Conservation (phyloP, 2,329 filamentous ascomycete genomes). For the Aureobasidium sp. region DNA sequence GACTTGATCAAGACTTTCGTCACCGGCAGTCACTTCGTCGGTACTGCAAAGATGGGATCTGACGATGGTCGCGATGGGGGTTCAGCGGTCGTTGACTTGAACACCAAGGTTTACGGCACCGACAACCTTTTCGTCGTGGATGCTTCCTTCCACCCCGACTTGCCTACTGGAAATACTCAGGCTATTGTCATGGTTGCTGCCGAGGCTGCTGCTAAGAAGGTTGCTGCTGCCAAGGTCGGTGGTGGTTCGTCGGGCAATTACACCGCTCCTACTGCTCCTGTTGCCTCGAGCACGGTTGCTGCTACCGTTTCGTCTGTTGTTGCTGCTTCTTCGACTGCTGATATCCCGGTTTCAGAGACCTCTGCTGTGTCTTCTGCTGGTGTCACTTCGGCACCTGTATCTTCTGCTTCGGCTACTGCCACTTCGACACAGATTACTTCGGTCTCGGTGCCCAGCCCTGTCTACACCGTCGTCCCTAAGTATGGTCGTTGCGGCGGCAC, state of each 20-base stretch:
- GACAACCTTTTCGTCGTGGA: conserved; percentile 45
- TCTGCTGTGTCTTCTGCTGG: background rate
- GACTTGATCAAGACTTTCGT: conserved; percentile 16
- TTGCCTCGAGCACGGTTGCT: conserved; percentile 7
- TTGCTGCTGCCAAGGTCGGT: conserved; percentile 21
- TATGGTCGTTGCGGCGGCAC: conserved; percentile 33
- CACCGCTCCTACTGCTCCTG: conserved; percentile 23
- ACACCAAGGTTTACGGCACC: conserved; percentile 53
- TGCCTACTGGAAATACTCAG: conserved; percentile 60
- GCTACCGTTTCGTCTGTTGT: conserved; percentile 5
- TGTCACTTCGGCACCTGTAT: background rate
- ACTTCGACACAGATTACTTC: background rate
- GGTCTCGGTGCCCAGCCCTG: background rate
- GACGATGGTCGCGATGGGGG: conserved; percentile 51
- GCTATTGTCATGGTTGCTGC: conserved; percentile 55
- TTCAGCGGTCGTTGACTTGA: conserved; percentile 54
- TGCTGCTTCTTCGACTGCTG: background rate
- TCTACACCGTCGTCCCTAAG: conserved; percentile 13
- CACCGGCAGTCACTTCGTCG: conserved; percentile 33
- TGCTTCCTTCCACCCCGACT: conserved; percentile 59
- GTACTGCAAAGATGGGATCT: conserved; percentile 55
- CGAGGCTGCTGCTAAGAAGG: conserved; percentile 49
- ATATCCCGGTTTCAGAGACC: background rate
- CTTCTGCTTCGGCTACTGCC: background rate
- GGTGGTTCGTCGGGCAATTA: conserved; percentile 26